Base-by-base conservation (phyloP, 1,139 yeast species). In the Suhomyces terraborum region DNA sequence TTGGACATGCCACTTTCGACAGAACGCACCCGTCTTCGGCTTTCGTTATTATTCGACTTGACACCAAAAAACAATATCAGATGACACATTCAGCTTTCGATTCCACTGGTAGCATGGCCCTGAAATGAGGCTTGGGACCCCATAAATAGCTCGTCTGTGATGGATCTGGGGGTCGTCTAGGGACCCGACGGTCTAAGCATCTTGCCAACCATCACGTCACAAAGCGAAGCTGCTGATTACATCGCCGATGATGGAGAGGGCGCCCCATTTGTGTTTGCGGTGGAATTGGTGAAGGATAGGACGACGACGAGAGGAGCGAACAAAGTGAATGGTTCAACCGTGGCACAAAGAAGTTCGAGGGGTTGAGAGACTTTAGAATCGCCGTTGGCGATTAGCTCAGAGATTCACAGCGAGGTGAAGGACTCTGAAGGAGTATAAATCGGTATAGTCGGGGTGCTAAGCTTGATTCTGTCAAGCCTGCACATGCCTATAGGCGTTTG, bases 321-420 rank as follows among this genome's bases (percentile, higher is more conserved):
- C n/a, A n/a, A n/a, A n/a, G n/a, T n/a, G n/a, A n/a, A n/a, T n/a
- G n/a, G n/a, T n/a, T n/a, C n/a, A n/a, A n/a, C n/a, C n/a, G n/a
- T n/a, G n/a, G n/a, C n/a, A n/a, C n/a, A n/a, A n/a, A n/a, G n/a
- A n/a, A n/a, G n/a, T n/a, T n/a, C n/a, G n/a, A n/a, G n/a, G n/a
- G n/a, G n/a, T n/a, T n/a, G n/a, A n/a, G n/a, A n/a, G n/a, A n/a
- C n/a, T n/a, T n/a, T n/a, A 24, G 27, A 16, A 24, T 24, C 27
- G 27, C 27, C 27, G 27, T 24, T 24, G 27, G 27, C 27, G 27
- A 24, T 24, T 24, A n/a, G n/a, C n/a, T n/a, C n/a, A n/a, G n/a
- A n/a, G n/a, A n/a, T n/a, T n/a, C n/a, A n/a, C n/a, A n/a, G n/a
- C n/a, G n/a, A n/a, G n/a, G n/a, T n/a, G n/a, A n/a, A n/a, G n/a